Evolutionary conservation across 2,329 filamentous ascomycete genomes (phyloP), one percentile per base, ranked within the genome.

Genomic region (Pseudogymnoascus sp.): DNA sequence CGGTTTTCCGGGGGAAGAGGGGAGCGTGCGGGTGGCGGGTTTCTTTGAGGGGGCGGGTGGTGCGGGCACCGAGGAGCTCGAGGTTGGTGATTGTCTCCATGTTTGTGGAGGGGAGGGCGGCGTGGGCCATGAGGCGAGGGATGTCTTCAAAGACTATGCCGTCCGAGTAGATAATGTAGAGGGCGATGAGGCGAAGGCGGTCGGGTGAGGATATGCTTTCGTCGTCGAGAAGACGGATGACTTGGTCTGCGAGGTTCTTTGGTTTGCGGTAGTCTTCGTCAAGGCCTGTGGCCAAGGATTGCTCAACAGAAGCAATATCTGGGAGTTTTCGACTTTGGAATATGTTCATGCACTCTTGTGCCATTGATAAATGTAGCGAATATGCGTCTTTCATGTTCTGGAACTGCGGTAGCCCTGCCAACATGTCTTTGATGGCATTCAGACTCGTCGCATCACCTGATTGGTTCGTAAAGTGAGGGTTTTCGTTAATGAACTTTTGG

Each of bases 371-470:
- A 75, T 99, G 94, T 61, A 99, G 78, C 0, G 92, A 94, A 74
- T 97, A 99, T 1, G 90, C 87, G 72, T 96, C 91, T 74, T 97
- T 97, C 80, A 94, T 90, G 74, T 95, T 89, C 70, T 96, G 90
- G 71, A 97, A 99, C 71, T 97, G 90, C 10, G 92, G 92, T 63
- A 99, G 77, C 7, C 92, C 93, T 12, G 91, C 94, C 77, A 99
- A 79, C 94, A 99, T 99, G 74, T 97, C 92, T 71, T 94, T 91
- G 75, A 99, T 96, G 27, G 90, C 88, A 75, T 92, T 96, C 61
- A 99, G 79, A 71, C 85, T 95, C 40, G 87, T 87, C 33, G 86
- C 82, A 62, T 88, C 84, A 65, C 82, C 82, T 65, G 83, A 79
- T 71, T 85, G 81, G 65, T 94, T 87, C 10, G 90, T 90, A 71